Evolutionary conservation across 1,284 basidiomycete species (phyloP).

Genomic region (Cystobasidium slooffiae): DNA sequence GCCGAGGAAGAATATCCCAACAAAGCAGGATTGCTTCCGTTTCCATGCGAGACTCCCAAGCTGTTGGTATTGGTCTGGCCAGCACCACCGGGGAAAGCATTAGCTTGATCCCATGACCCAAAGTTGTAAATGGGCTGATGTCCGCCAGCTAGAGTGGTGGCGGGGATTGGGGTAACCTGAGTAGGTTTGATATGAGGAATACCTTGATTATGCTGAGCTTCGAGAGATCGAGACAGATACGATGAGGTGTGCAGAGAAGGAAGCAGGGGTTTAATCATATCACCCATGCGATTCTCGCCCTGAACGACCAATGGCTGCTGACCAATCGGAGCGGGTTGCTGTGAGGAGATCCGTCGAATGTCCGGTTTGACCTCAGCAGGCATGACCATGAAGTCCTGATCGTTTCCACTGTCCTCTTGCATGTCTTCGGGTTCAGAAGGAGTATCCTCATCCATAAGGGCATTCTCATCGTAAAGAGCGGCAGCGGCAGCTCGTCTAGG

Average conservation of each 20-base stretch:
- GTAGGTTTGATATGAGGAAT: constrained; percentile 11
- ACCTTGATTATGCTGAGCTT: constrained; percentile 17
- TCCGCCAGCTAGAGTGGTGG: background rate
- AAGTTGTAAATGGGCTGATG: constrained; percentile 29
- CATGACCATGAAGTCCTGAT: constrained; percentile 8
- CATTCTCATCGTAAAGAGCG: constrained; percentile 22
- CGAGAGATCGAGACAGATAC: constrained; percentile 3
- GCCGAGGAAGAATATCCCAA: constrained; percentile 28
- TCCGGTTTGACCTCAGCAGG: background rate
- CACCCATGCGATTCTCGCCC: background rate
- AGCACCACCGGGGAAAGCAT: background rate
- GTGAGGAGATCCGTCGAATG: background rate
- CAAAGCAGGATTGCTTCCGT: constrained; percentile 2
- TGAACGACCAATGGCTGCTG: background rate
- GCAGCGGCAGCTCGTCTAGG: constrained; percentile 19
- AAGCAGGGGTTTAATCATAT: constrained; percentile 17
- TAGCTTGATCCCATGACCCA: constrained; percentile 23
- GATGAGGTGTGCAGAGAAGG: constrained; percentile 21
- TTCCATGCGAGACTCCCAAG: background rate
- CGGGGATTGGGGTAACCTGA: background rate
- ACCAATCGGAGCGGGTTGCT: constrained; percentile 3
- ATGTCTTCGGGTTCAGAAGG: constrained; percentile 4
- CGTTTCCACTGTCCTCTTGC: constrained; percentile 16
- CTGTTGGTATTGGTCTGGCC: constrained; percentile 4
- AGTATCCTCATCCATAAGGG: constrained; percentile 24